Evolutionary conservation across 2,329 filamentous ascomycete genomes (phyloP).

Genomic region (Didymosphaeria variabile): DNA sequence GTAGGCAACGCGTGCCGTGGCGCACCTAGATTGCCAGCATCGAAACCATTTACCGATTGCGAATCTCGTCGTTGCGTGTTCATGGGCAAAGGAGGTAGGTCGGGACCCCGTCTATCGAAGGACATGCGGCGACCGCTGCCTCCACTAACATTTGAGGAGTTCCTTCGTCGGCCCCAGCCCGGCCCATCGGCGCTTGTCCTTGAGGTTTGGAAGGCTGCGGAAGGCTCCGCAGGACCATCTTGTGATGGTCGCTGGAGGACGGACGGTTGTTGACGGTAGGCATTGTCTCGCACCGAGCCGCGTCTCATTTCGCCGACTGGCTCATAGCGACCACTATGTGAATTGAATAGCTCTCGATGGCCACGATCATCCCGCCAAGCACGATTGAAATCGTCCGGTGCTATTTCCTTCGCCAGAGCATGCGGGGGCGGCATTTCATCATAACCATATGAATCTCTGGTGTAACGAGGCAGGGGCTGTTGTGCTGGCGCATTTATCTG

Average conservation of each 20-base stretch:
- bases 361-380: constrained; percentile 79
- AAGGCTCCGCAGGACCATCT: constrained; percentile 79
- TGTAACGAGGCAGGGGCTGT: constrained; percentile 60
- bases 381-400: constrained; percentile 91
- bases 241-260: constrained; percentile 78
- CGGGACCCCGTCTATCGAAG: constrained; percentile 58
- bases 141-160: constrained; percentile 91
- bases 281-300: constrained; percentile 72
- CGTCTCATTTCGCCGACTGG: constrained; percentile 80
- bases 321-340: constrained; percentile 93
- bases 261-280: constrained; percentile 77
- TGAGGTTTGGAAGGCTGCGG: constrained; percentile 83
- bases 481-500: constrained; percentile 64
- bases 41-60: constrained; percentile 41
- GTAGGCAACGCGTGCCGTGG: constrained; percentile 30
- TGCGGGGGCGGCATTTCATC: constrained; percentile 64
- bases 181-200: constrained; percentile 71
- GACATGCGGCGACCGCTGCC: constrained; percentile 76
- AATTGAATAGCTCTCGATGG: constrained; percentile 87
- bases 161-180: constrained; percentile 77
- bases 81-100: constrained; percentile 38
- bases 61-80: constrained; percentile 42
- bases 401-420: constrained; percentile 78
- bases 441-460: constrained; percentile 65
- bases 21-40: constrained; percentile 30